These are phyloP conservation scores for Venturiaceae sp. DNA, from an alignment of 2,329 filamentous ascomycete species.

Conservation along the genomic window DNA sequence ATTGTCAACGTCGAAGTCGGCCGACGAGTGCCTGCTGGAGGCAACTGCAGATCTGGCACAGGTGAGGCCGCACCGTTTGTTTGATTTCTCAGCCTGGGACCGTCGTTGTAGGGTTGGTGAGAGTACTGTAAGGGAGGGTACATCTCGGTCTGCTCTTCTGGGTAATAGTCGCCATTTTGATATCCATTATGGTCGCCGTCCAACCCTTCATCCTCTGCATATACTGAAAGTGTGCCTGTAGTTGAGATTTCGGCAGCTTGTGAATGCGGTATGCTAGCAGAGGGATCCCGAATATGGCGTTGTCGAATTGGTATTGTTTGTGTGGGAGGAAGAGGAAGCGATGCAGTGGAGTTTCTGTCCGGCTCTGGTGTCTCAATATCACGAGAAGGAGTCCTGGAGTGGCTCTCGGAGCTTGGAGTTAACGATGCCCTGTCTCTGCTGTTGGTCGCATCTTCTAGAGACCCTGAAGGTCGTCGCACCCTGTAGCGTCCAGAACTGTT, in stretches of 20 bases:
- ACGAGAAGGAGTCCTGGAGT: slow-evolving; percentile 24
- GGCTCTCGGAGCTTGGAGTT: slow-evolving; percentile 20
- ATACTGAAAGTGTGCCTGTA: not conserved
- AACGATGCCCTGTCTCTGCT: slow-evolving; percentile 20
- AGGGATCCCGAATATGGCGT: slow-evolving; percentile 18
- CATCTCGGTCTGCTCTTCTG: slow-evolving; percentile 20
- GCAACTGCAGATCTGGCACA: slow-evolving; percentile 9
- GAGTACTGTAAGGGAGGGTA: slow-evolving; percentile 42
- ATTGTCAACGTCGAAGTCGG: slow-evolving; percentile 70
- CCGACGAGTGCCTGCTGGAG: slow-evolving; percentile 27
- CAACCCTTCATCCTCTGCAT: not conserved
- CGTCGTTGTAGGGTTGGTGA: slow-evolving; percentile 28
- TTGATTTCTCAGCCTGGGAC: not conserved
- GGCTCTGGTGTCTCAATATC: slow-evolving; percentile 19
- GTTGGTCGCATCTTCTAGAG: slow-evolving; percentile 17
- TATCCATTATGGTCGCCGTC: not conserved
- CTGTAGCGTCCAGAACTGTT: not conserved
- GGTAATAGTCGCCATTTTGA: slow-evolving; percentile 7
- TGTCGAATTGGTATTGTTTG: slow-evolving; percentile 24
- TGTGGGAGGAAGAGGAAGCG: slow-evolving; percentile 17
- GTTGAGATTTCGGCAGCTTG: slow-evolving; percentile 8
- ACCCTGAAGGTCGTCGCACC: slow-evolving; percentile 17
- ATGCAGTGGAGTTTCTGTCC: slow-evolving; percentile 13
- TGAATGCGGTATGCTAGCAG: slow-evolving; percentile 4
- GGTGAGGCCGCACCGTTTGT: slow-evolving; percentile 1